Percentiles rank a stretch among this genome's conserved stretches.
Conservation (phyloP, 2,329 filamentous ascomycete genomes). For the Gyromitra esculenta region DNA sequence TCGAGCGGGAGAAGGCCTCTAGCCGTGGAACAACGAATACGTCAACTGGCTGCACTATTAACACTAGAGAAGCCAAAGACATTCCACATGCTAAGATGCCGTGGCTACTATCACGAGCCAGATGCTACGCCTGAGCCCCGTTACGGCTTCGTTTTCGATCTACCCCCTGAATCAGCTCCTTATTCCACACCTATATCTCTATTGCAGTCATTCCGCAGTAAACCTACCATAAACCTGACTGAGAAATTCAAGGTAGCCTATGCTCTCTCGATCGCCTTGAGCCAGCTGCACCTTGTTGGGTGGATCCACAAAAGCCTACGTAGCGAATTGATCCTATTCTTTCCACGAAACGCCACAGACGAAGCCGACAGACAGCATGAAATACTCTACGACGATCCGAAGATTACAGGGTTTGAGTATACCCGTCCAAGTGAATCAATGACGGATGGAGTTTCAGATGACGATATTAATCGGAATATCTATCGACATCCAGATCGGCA, state of each 20-base stretch:
- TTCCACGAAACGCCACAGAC: constrained; percentile 59
- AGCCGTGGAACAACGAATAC: constrained; percentile 63
- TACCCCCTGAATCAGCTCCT: constrained; percentile 59
- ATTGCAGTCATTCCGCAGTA: constrained; percentile 62
- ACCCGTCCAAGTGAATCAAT: constrained; percentile 61
- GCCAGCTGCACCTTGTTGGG: constrained; percentile 67
- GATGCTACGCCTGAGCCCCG: constrained; percentile 58
- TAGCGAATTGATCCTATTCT: constrained; percentile 62
- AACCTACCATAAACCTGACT: constrained; percentile 61
- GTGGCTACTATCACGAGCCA: constrained; percentile 64
- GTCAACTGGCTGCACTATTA: constrained; percentile 64
- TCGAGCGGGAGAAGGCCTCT: constrained; percentile 1
- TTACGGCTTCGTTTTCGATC: constrained; percentile 62
- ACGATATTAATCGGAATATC: constrained; percentile 41
- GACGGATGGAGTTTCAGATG: constrained; percentile 58
- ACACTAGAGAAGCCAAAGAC: constrained; percentile 56
- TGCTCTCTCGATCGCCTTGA: constrained; percentile 63
- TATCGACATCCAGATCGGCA: constrained; percentile 42
- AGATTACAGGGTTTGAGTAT: constrained; percentile 62
- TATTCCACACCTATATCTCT: constrained; percentile 61
- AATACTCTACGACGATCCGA: constrained; percentile 60
- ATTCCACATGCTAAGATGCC: constrained; percentile 64
- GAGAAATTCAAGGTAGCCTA: constrained; percentile 62
- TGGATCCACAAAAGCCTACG: constrained; percentile 65
- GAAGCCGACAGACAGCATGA: constrained; percentile 59